Evolutionary conservation across 1,284 basidiomycete genomes (phyloP).

Genomic region (Pholiota adiposa): DNA sequence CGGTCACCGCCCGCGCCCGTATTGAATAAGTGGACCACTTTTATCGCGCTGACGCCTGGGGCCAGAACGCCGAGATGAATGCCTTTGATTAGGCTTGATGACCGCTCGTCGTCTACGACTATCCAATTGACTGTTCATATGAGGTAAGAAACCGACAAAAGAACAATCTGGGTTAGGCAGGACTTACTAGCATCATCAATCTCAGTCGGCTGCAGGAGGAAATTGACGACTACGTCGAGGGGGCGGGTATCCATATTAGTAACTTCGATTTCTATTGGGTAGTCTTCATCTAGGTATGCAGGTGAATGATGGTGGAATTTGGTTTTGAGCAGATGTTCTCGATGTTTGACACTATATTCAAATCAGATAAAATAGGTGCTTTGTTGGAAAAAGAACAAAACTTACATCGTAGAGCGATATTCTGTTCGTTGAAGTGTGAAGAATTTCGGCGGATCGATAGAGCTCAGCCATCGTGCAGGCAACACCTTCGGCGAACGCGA

Average conservation of each 20-base stretch:
- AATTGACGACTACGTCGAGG: constrained; percentile 70
- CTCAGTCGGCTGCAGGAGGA: constrained; percentile 80
- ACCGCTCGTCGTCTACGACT: constrained; percentile 60
- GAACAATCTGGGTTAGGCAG: background rate
- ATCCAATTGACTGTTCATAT: constrained; percentile 61
- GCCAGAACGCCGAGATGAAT: constrained; percentile 64
- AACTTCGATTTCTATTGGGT: constrained; percentile 70
- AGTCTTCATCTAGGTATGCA: constrained; percentile 80
- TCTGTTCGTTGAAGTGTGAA: constrained; percentile 53
- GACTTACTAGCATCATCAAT: constrained; percentile 72
- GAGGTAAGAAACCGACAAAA: background rate
- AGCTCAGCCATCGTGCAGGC: constrained; percentile 58
- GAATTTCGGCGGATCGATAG: constrained; percentile 52
- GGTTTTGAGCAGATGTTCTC: constrained; percentile 62
- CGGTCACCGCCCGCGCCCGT: constrained; percentile 67
- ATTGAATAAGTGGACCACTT: constrained; percentile 63
- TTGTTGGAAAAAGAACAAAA: background rate
- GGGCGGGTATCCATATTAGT: constrained; percentile 70
- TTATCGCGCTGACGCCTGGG: constrained; percentile 57
- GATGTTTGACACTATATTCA: constrained; percentile 59
- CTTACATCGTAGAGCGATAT: constrained; percentile 56
- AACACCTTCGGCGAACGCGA: constrained; percentile 35
- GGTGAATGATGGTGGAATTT: constrained; percentile 61
- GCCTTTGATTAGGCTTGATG: constrained; percentile 75
- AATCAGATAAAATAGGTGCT: constrained; percentile 2